Evolutionary conservation across 768 basidiomycete species (phyloP).

Genomic region (Trametes elegans): DNA sequence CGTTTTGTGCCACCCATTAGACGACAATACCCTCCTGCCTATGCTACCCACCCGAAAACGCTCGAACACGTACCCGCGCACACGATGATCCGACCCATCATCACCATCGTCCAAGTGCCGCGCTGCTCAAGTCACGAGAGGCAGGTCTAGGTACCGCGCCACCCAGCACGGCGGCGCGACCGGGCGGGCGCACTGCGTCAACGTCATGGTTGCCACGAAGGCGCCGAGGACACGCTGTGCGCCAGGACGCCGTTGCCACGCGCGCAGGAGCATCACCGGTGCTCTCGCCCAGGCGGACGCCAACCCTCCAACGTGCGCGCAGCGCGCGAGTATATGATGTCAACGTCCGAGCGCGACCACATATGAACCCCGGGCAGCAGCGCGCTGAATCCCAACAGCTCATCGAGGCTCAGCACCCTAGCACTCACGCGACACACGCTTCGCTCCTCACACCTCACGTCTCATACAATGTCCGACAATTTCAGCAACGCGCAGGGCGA

Average conservation of each 20-base stretch:
- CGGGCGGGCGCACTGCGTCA: neutral
- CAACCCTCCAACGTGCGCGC: neutral
- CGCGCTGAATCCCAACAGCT: neutral
- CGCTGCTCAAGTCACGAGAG: neutral
- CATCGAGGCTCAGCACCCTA: neutral
- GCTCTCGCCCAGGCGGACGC: neutral
- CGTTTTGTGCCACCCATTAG: no score
- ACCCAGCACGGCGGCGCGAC: neutral
- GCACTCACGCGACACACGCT: neutral
- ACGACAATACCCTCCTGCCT: no score
- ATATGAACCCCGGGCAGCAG: neutral
- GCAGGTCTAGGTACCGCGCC: neutral
- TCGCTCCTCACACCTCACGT: neutral
- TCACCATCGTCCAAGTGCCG: no score
- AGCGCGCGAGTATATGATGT: neutral
- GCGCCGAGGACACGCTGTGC: neutral
- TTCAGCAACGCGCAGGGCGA: slow-evolving; percentile 1
- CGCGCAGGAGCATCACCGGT: neutral
- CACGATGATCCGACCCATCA: no score
- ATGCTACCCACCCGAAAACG: no score
- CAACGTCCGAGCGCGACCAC: neutral
- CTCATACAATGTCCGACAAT: slow-evolving; percentile 7
- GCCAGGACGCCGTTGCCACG: no score
- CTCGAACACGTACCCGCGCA: no score
- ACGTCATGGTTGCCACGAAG: slow-evolving; percentile 8